Evolutionary conservation across 2,329 filamentous ascomycete genomes (phyloP), one percentile per base, ranked within the genome.

Genomic region (Venturia nashicola): DNA sequence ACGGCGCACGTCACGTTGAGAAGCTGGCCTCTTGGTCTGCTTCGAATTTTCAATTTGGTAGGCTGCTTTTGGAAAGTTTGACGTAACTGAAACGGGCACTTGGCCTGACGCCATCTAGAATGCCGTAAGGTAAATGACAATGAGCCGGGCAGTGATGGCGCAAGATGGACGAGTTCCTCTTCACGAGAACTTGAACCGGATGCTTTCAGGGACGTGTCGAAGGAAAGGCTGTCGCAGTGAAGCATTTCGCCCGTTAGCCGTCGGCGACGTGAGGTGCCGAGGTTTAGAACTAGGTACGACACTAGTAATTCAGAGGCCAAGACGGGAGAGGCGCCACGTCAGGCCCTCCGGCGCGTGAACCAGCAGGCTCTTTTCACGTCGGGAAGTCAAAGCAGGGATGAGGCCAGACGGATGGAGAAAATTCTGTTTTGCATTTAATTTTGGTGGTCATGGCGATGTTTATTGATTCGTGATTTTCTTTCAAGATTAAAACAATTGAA

Each of bases 1-100:
- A n/a, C 51, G 32, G 51, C 27, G 51, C 27, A 36, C 51, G 51
- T 57, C 51, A 57, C 51, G 51, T 57, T 57, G 51, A 36, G 36
- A 36, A 57, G 5, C 16, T 57, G 16, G 51, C 20, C 51, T 34
- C 48, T 36, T 57, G 51, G 51, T 57, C 12, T 57, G 51, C 51
- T 36, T 57, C 51, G 51, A 34, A 57, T 18, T 57, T 57, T 57
- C 51, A 36, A 57, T 9, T 36, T 57, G 51, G 51, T 57, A 57
- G 51, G 51, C 51, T 57, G 39, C 23, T 57, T 57, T 57, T 36
- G 51, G 51, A 34, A 34, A 34, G 27, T 36, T 57, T 36, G 14
- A 57, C 51, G 27, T 57, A 57, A 57, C 14, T 34, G 51, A 57
- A 57, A 57, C 51, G 14, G 23, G 18, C 6, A 18, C 14, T 36